phyloP scores from a whole-genome alignment of 73 alveolate species.

The Paramecium primaurelia region DNA sequence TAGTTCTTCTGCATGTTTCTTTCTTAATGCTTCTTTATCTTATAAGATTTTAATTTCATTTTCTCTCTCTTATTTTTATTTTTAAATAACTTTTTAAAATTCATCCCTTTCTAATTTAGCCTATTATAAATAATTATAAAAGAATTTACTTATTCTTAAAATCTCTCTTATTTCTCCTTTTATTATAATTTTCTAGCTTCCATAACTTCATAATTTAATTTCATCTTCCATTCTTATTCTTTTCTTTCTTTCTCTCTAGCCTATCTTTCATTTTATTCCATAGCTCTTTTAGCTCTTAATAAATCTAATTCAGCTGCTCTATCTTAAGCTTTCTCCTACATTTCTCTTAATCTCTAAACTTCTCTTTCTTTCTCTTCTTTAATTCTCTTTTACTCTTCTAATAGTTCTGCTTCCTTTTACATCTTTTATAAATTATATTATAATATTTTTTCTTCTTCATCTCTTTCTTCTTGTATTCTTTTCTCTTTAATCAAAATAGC shows the following conservation, averaged over 20 bases:
- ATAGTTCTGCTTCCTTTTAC: slow-evolving; percentile 78
- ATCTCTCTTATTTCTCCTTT: slow-evolving; percentile 67
- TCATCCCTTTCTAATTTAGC: slow-evolving; percentile 89
- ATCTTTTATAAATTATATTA: slow-evolving; percentile 78
- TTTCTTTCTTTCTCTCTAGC: slow-evolving; percentile 83
- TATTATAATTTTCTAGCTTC: slow-evolving; percentile 70
- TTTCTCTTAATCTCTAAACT: slow-evolving; percentile 84
- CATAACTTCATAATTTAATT: slow-evolving; percentile 74
- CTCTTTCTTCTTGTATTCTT: slow-evolving; percentile 73
- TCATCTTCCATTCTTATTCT: slow-evolving; percentile 71
- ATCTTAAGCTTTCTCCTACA: slow-evolving; percentile 85
- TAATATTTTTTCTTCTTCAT: slow-evolving; percentile 74
- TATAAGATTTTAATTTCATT: slow-evolving; percentile 69
- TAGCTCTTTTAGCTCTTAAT: slow-evolving; percentile 87
- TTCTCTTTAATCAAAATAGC: slow-evolving; percentile 75
- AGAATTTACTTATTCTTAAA: slow-evolving; percentile 44
- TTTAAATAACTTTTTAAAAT: slow-evolving; percentile 76
- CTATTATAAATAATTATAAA: neutral
- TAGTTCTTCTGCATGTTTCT: slow-evolving; percentile 74
- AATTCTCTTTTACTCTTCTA: slow-evolving; percentile 76
- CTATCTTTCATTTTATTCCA: slow-evolving; percentile 85
- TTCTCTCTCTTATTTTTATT: slow-evolving; percentile 81
- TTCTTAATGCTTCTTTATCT: slow-evolving; percentile 66
- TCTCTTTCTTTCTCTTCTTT: slow-evolving; percentile 88
- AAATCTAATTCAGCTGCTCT: slow-evolving; percentile 88